phyloP scores from a whole-genome alignment of 1,139 yeast species.

The Geotrichum siamense region DNA sequence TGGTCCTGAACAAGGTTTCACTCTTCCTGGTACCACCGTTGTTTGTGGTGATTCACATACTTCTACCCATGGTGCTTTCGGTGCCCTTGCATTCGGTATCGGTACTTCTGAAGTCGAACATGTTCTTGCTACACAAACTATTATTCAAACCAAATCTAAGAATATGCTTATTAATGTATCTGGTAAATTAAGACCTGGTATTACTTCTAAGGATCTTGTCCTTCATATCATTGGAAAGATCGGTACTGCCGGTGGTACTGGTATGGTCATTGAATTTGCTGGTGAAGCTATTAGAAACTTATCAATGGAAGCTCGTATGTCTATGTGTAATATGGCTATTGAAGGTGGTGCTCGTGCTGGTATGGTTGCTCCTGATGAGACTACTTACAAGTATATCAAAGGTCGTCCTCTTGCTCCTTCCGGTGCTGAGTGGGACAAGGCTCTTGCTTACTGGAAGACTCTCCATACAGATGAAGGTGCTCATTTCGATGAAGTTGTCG shows the following conservation, averaged over 20 bases:
- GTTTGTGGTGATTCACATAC: conserved; percentile 99
- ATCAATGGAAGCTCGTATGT: conserved; percentile 99
- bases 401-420: conserved; percentile 93
- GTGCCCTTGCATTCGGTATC: conserved; percentile 95
- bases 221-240: conserved; percentile 91
- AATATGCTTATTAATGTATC: conserved; percentile 85
- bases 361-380: conserved; percentile 93
- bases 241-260: conserved; percentile 99
- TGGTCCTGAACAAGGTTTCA: conserved; percentile 98
- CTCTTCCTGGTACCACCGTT: conserved; percentile 95
- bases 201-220: conserved; percentile 91
- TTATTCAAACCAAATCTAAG: conserved; percentile 89
- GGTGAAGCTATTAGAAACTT: conserved; percentile 86
- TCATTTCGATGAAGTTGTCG: conserved; percentile 73
- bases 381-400: conserved; percentile 77
- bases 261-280: conserved; percentile 91
- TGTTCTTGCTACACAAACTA: conserved; percentile 93
- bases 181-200: conserved; percentile 78
- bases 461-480: conserved; percentile 86
- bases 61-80: conserved; percentile 97
- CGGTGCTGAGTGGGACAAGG: conserved; percentile 93
- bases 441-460: conserved; percentile 83
- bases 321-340: conserved; percentile 97
- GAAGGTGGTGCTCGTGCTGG: conserved; percentile 99
- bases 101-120: conserved; percentile 99